phyloP scores from a whole-genome alignment of 306 rosid genomes.

The Cucurbita argyrosperma region DNA sequence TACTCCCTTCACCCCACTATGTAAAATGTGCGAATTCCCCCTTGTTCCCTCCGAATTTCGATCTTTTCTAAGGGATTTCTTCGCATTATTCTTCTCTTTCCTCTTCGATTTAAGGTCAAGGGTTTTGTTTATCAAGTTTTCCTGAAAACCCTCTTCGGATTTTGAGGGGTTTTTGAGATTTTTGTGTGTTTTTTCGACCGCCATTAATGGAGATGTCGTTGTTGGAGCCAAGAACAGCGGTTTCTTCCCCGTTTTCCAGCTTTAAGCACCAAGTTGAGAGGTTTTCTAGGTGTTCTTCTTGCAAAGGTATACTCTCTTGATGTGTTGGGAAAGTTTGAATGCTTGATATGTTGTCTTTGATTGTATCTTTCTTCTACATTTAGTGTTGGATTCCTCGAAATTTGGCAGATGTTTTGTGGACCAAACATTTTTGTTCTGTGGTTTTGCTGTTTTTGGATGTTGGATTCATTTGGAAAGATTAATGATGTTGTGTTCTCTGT shows the following conservation, averaged over 20 bases:
- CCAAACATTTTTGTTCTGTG: no score
- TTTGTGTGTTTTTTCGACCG: conserved; percentile 4
- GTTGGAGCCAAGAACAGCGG: conserved; percentile 29
- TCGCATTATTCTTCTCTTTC: neutral
- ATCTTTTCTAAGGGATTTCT: conserved; percentile 1
- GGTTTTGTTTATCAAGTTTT: neutral
- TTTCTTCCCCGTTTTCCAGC: conserved; percentile 16
- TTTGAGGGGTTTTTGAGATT: conserved; percentile 7
- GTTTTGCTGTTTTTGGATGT: neutral
- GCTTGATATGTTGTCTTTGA: neutral
- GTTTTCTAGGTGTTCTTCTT: conserved; percentile 24
- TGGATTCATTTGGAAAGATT: neutral
- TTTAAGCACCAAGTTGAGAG: conserved; percentile 21
- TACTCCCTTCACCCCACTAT: neutral
- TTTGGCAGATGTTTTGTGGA: no score
- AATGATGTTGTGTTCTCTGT: neutral
- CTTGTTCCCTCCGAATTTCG: conserved; percentile 2
- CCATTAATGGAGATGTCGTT: conserved; percentile 42
- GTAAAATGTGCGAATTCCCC: neutral
- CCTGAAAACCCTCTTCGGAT: neutral
- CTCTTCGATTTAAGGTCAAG: neutral
- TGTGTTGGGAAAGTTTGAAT: neutral
- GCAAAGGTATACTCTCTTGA: conserved; percentile 29
- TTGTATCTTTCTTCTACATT: neutral
- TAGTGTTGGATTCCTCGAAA: neutral